A percentile compares a stretch with the other conserved stretches of the same genome.
Conservation (phyloP, 2,329 filamentous ascomycete genomes). For the Trichoderma cornu-damae region DNA sequence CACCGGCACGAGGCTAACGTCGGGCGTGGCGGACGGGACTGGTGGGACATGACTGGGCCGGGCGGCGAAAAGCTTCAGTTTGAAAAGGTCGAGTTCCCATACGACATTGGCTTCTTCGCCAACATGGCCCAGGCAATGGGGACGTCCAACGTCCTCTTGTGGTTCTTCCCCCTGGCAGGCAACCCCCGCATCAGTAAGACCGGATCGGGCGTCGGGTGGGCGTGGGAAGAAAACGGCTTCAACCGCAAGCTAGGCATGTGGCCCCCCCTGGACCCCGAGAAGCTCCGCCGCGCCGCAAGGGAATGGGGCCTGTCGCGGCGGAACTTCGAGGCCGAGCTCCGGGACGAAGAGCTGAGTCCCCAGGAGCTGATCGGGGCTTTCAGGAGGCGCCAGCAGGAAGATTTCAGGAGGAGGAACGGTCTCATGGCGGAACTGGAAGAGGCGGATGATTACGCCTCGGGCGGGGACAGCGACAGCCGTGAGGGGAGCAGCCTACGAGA, state of each 20-base stretch:
- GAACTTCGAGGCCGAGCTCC: conserved; percentile 33
- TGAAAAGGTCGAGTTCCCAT: conserved; percentile 70
- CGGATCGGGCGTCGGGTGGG: conserved; percentile 46
- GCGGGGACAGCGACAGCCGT: conserved; percentile 53
- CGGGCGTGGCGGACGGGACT: conserved; percentile 42
- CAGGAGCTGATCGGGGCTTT: conserved; percentile 49
- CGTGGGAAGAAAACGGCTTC: conserved; percentile 71
- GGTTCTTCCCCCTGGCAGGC: conserved; percentile 64
- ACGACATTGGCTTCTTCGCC: conserved; percentile 68
- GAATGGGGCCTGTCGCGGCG: conserved; percentile 38
- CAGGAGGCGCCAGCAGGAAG: conserved; percentile 43
- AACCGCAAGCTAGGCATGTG: conserved; percentile 58
- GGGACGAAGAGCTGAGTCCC: conserved; percentile 34
- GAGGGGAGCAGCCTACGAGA: conserved; percentile 36
- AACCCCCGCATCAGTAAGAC: conserved; percentile 40
- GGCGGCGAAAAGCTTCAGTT: conserved; percentile 45
- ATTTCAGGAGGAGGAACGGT: conserved; percentile 38
- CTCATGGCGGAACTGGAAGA: conserved; percentile 48
- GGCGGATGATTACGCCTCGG: conserved; percentile 52
- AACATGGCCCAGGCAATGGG: conserved; percentile 77
- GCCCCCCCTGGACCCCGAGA: conserved; percentile 61
- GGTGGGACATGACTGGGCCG: conserved; percentile 38
- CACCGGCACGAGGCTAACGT: conserved; percentile 58
- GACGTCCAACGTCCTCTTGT: conserved; percentile 56
- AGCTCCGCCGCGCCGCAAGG: conserved; percentile 41